Evolutionary conservation across 129 eudicot genomes (phyloP), one percentile per base, ranked within the genome.

Genomic region (Flaveria trinervia): DNA sequence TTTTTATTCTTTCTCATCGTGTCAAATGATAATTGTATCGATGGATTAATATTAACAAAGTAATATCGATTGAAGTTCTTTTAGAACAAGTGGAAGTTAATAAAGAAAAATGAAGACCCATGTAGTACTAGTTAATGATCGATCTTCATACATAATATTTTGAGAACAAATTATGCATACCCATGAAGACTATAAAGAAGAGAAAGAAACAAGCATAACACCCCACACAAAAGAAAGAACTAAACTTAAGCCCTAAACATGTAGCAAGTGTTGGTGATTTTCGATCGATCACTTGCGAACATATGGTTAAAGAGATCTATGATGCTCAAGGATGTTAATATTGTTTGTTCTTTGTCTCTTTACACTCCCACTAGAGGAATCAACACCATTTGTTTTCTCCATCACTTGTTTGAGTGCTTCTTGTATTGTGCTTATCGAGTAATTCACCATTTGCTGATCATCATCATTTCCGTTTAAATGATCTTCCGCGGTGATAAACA

Each of bases 281-380:
- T 71, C 22, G 33, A 14, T 64, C 11, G 13, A n/a, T 75, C n/a
- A 28, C 41, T n/a, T 76, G 52, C 59, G 7, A 62, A 25, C 59
- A 76, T 76, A 20, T 69, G 25, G 26, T 73, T 70, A 86, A 80
- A 80, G 77, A 77, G 88, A 84, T 80, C 88, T 80, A 51, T 80
- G 81, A 45, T 86, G 85, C 49, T 82, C 82, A 76, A 86, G 84
- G 79, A 86, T 82, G 57, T 73, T 86, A 17, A 78, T 77, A 78
- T 79, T 85, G 70, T 88, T 92, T 43, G 92, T 92, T 78, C 96
- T 84, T 79, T 93, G 98, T 79, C 98, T 85, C 93, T 93, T 90
- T 61, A 89, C 89, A 85, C 84, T 87, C 71, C 88, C 96, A 4
- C 90, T 75, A 73, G 83, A 88, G 33, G 96, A 80, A 13, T 91